Percentiles rank a stretch among this genome's conserved stretches.
These are phyloP conservation scores for Vitis cinerea DNA, from an alignment of 164 flowering plant species.

Conservation along the genomic window DNA sequence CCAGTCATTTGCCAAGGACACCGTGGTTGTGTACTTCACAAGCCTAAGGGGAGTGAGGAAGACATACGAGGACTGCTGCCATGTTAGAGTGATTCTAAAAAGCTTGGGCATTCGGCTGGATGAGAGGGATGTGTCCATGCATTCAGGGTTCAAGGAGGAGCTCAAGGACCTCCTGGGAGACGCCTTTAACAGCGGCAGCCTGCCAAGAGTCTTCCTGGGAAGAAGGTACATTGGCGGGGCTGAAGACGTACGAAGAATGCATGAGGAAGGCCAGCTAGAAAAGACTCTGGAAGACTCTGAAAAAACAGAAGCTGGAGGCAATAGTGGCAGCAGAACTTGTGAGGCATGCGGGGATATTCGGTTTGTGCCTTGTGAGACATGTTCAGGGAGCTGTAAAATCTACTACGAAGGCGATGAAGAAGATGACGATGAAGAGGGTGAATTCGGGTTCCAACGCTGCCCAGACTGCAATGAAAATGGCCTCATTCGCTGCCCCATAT, in stretches of 20 bases:
- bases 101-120: constrained; percentile 62
- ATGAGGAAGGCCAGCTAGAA: constrained; percentile 78
- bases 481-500: constrained; percentile 64
- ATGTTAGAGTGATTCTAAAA: constrained; percentile 61
- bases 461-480: constrained; percentile 94
- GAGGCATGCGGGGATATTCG: constrained; percentile 82
- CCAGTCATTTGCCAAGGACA: constrained; percentile 33
- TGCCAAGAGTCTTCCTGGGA: constrained; percentile 78
- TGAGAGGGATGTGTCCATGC: constrained; percentile 94
- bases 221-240: constrained; percentile 70
- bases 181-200: constrained; percentile 24
- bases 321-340: constrained; percentile 35
- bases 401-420: constrained; percentile 47
- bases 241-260: constrained; percentile 62
- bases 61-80: constrained; percentile 86
- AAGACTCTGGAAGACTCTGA: constrained; percentile 56
- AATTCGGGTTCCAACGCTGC: constrained; percentile 63
- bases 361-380: constrained; percentile 82
- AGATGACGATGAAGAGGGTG: constrained; percentile 29
- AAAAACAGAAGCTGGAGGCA: constrained; percentile 34
- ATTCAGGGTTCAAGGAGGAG: constrained; percentile 77
- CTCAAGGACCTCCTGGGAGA: constrained; percentile 57
- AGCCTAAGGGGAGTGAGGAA: constrained; percentile 88
- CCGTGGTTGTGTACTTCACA: constrained; percentile 71
- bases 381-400: constrained; percentile 89